Conservation (phyloP, 2,329 filamentous ascomycete genomes). For the Alternaria sp. region DNA sequence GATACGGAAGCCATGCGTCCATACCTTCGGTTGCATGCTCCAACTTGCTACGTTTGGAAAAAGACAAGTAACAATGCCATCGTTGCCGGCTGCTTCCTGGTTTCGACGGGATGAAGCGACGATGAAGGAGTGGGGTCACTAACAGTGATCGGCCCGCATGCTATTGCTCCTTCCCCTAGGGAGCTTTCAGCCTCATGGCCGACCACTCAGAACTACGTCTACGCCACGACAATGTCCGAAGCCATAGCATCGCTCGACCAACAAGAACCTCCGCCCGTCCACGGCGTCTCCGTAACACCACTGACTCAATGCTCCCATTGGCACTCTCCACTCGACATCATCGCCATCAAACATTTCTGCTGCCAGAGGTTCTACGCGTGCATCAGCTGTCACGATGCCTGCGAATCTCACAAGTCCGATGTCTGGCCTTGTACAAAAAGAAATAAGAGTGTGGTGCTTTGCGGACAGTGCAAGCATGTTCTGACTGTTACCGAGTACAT, state of each 20-base stretch:
- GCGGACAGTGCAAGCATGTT: constrained; percentile 43
- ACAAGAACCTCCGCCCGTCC: constrained; percentile 21
- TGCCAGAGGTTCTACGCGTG: constrained; percentile 51
- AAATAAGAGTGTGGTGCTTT: constrained; percentile 40
- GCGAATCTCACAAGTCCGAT: constrained; percentile 36
- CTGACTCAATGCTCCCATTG: constrained; percentile 49
- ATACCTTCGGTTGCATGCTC: not conserved
- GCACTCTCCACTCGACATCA: constrained; percentile 47
- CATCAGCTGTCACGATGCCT: constrained; percentile 45
- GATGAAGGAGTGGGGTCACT: constrained; percentile 17
- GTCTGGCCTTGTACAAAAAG: constrained; percentile 36
- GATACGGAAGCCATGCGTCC: not conserved
- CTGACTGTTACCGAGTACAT: constrained; percentile 45
- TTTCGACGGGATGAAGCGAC: constrained; percentile 1
- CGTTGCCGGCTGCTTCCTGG: not conserved
- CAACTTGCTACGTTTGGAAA: not conserved
- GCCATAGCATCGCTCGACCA: not conserved
- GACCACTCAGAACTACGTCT: not conserved
- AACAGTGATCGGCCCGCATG: constrained; percentile 23
- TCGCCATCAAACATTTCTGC: constrained; percentile 50
- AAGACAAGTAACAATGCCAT: not conserved
- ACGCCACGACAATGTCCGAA: constrained; percentile 17
- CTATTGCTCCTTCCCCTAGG: constrained; percentile 9
- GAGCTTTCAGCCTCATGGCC: constrained; percentile 31
- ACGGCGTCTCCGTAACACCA: constrained; percentile 41